A percentile compares a stretch with the other conserved stretches of the same genome.
phyloP scores from a whole-genome alignment of 2,329 filamentous ascomycete genomes.

The Ophiostoma tasmaniense region DNA sequence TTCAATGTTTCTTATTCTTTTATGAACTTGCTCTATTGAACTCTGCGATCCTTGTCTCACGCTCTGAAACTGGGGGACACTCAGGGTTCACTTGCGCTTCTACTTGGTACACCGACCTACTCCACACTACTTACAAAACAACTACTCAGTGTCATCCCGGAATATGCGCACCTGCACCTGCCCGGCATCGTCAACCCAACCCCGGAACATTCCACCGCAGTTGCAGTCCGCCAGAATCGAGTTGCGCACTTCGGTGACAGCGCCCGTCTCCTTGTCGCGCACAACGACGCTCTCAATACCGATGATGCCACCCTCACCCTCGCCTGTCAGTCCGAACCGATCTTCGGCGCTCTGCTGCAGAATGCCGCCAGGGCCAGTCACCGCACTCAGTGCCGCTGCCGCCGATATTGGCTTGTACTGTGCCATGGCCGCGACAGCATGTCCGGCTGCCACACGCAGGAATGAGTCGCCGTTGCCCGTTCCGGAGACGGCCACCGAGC shows the following conservation, averaged over 20 bases:
- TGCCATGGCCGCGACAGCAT: slow-evolving; percentile 65
- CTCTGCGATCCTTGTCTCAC: not conserved
- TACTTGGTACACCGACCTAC: too few relatives aligned
- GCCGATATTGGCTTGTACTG: slow-evolving; percentile 50
- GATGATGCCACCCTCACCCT: slow-evolving; percentile 80
- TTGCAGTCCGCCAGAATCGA: slow-evolving; percentile 71
- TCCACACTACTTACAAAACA: too few relatives aligned
- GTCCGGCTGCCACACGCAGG: slow-evolving; percentile 59
- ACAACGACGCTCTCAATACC: slow-evolving; percentile 58
- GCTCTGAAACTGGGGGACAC: not conserved
- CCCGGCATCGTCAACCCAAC: slow-evolving; percentile 60
- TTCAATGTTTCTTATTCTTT: not conserved
- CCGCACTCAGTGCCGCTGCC: slow-evolving; percentile 49
- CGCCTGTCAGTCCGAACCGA: slow-evolving; percentile 63
- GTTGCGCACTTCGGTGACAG: slow-evolving; percentile 34
- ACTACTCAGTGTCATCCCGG: slow-evolving; percentile 25
- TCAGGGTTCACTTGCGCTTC: not conserved
- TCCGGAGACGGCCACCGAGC: slow-evolving; percentile 56
- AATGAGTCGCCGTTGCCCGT: slow-evolving; percentile 89
- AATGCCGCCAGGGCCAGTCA: slow-evolving; percentile 64
- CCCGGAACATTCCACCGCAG: slow-evolving; percentile 80
- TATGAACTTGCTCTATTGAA: not conserved
- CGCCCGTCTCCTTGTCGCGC: slow-evolving; percentile 36
- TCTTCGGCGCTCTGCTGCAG: slow-evolving; percentile 65
- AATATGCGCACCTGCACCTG: slow-evolving; percentile 51